Evolutionary conservation across 1,284 basidiomycete genomes (phyloP), one percentile per base, ranked within the genome.

Genomic region (Trichosporon coremiiforme): DNA sequence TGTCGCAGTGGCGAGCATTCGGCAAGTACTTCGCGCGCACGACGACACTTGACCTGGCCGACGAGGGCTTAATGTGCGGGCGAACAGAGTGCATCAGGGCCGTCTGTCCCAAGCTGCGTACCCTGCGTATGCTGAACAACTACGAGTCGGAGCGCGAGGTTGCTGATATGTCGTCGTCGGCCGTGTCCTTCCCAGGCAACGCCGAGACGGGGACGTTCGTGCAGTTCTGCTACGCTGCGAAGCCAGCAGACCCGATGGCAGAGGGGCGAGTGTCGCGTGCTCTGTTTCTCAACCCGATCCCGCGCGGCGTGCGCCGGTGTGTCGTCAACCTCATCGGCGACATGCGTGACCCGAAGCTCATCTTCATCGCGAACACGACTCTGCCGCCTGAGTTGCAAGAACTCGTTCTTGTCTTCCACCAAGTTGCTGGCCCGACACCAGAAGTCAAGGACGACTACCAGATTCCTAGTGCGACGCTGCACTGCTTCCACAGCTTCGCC

Each of bases 81-180:
- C 29, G 57, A 6, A 10, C 57, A 1, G 9, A 62, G 17, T 62
- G 57, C 33, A 62, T 62, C 57, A 33, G 17, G 17, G 57, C 57
- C 15, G 57, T 62, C 7, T 62, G 57, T 22, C 57, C 57, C 17
- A n/a, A 62, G 29, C 57, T 62, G 15, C 57, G 17, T 12, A 62
- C 57, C 7, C 31, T 62, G 57, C 57, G 57, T 31, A 62, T 62
- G 57, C 31, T 62, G 31, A 62, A 62, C 57, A 62, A 62, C 57
- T 62, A 62, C 29, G 57, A 62, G 57, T 33, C 29, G 29, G 57
- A 62, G 33, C 57, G 57, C 20, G 50, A 53, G 9, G n/a, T 53
- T 15, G 57, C 7, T 17, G 17, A 62, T 17, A 29, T n/a, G 29
- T 62, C 57, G 2, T 33, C 29, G 17, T 62, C 57, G 29, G 29